A percentile compares a stretch with the other conserved stretches of the same genome.
Evolutionary conservation across 495 filamentous ascomycete genomes (phyloP).

Genomic region (Aspergillus indologenus): DNA sequence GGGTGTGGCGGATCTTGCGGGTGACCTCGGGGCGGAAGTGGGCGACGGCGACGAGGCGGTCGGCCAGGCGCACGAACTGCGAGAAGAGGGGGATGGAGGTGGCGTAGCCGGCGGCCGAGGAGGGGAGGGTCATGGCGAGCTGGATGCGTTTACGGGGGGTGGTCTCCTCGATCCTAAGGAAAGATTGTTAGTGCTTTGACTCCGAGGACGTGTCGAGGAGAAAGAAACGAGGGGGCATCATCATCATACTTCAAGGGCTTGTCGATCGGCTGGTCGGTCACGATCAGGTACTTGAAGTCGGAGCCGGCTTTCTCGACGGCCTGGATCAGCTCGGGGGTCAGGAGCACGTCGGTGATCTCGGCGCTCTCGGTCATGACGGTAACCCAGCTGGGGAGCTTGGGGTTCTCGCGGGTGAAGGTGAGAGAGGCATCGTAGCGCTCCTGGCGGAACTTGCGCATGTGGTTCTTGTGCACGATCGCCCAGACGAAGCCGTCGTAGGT

Average conservation of each 20-base stretch:
- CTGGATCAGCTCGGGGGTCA: conserved; percentile 79
- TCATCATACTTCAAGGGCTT: conserved; percentile 76
- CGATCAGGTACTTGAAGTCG: conserved; percentile 79
- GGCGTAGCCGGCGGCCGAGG: conserved; percentile 54
- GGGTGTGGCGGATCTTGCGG: conserved; percentile 73
- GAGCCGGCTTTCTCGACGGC: conserved; percentile 80
- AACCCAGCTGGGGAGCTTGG: conserved; percentile 86
- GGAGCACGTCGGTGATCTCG: conserved; percentile 83
- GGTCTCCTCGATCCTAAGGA: conserved; percentile 77
- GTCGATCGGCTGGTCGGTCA: conserved; percentile 87
- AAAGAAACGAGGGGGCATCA: conserved; percentile 17
- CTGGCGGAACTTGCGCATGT: conserved; percentile 84
- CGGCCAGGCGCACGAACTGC: conserved; percentile 80
- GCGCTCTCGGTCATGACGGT: conserved; percentile 96
- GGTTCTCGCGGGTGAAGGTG: conserved; percentile 84
- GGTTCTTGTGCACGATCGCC: conserved; percentile 91
- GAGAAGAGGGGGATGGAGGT: conserved; percentile 71
- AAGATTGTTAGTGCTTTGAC: no score
- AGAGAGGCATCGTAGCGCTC: conserved; percentile 94
- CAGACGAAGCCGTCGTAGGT: conserved; percentile 88
- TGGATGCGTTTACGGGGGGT: conserved; percentile 80
- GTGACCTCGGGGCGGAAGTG: conserved; percentile 89
- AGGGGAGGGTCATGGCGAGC: conserved; percentile 69
- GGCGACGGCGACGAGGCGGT: conserved; percentile 68
- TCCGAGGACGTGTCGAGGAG: not conserved